Percentiles rank a stretch among this genome's conserved stretches.
Conservation (phyloP, 306 rosid genomes). For the Prunus salicina region DNA sequence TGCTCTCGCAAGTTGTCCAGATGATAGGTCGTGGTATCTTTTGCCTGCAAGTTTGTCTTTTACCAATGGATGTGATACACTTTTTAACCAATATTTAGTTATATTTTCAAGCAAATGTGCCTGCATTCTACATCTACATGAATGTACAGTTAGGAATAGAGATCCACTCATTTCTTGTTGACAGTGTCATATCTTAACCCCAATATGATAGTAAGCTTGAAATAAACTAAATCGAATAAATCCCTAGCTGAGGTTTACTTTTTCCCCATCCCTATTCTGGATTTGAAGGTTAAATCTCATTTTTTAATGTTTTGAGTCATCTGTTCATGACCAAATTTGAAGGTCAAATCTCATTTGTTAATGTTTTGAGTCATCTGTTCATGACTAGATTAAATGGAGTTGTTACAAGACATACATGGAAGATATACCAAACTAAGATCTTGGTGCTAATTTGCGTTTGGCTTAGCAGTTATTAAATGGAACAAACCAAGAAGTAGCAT, state of each 20-base stretch:
- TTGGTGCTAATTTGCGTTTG: neutral
- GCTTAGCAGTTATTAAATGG: neutral
- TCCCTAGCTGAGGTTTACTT: neutral
- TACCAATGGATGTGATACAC: too few species aligned
- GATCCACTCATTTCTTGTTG: too few species aligned
- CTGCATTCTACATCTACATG: too few species aligned
- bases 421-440: neutral
- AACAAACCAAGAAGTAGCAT: too few species aligned
- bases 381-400: too few species aligned
- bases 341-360: too few species aligned
- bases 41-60: neutral
- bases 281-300: neutral
- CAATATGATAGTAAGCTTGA: neutral
- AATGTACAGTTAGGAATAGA: too few species aligned
- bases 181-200: neutral
- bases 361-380: too few species aligned
- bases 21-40: neutral
- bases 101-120: too few species aligned
- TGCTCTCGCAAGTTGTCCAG: neutral
- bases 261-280: neutral
- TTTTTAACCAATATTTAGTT: too few species aligned
- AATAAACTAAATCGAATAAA: neutral
- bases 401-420: neutral
- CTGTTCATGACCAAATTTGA: neutral
- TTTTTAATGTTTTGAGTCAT: neutral